Base-by-base conservation (phyloP, 371 early-diverging fungal species). In the Amoeboaphelidium protococcarum region DNA sequence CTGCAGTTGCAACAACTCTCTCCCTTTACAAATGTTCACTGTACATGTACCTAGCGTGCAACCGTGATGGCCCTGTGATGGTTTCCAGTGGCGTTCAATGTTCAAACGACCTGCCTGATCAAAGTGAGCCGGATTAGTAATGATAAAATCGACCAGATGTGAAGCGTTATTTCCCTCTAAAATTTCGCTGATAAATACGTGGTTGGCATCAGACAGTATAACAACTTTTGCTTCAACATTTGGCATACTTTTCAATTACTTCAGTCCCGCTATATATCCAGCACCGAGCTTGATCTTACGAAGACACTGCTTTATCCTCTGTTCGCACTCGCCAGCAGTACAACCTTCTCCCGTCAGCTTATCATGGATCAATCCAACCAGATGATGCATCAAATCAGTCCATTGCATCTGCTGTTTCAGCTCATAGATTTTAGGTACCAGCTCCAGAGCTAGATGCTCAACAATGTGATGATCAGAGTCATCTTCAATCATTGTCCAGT, bases 11-110 rank as follows among this genome's bases (percentile, higher is more conserved):
- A 56, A 58, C 21, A 69, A 26, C 44, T 69, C 69, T 45, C 46
- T 43, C 56, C 75, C 81, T 59, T 82, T 80, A 54, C 83, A 82
- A 16, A 82, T 60, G 50, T 82, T 82, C 19, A 66, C 55, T 1
- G 71, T 59, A 47, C 83, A 82, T 24, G 68, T 57, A 37, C 68
- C 64, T 4, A 60, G 50, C 16, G 16, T 10, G 53, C 81, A 82
- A 16, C 61, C 53, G 48, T 80, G 80, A 13, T 64, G 71, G 3
- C 58, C 54, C 6, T 54, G 62, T 20, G 61, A 56, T 10, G 62
- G 52, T 10, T 57, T 52, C 21, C 68, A 61, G 21, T 62, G 59
- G 16, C 80, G 61, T 2, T 50, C 50, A 13, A 82, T 61, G 25
- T 62, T 53, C 21, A 79, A 53, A 26, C 71, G 54, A 1, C 71